Evolutionary conservation across 1,139 yeast genomes (phyloP).

Genomic region (Zygosaccharomyces pseudobailii): DNA sequence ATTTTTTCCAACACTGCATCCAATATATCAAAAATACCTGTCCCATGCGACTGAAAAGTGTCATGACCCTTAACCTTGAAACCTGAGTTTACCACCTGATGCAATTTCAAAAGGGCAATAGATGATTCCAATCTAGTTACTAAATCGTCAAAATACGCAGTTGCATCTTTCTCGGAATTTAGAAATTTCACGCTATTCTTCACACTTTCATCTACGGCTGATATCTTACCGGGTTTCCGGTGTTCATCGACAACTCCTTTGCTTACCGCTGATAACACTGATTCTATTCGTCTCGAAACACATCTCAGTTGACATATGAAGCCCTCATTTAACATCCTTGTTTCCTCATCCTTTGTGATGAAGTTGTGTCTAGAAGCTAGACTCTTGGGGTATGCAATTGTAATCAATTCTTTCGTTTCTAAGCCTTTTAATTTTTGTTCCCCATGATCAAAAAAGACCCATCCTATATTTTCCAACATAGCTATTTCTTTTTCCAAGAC

Average conservation of each 20-base stretch:
- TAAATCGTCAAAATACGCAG: conserved; percentile 30
- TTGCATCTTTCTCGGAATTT: conserved; percentile 24
- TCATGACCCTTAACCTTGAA: conserved; percentile 15
- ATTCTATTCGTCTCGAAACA: conserved; percentile 25
- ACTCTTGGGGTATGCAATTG: conserved; percentile 68
- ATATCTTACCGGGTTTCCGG: conserved; percentile 8
- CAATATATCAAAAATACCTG: conserved; percentile 18
- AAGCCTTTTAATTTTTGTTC: conserved; percentile 89
- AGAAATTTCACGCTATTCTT: conserved; percentile 18
- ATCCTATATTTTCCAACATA: conserved; percentile 65
- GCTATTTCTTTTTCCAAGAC: conserved; percentile 64
- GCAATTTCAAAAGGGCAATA: conserved; percentile 26
- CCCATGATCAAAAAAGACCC: conserved; percentile 67
- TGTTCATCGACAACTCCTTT: conserved; percentile 23
- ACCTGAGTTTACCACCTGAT: conserved; percentile 25
- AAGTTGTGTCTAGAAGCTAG: conserved; percentile 51
- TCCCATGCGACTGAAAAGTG: conserved; percentile 5
- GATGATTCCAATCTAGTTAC: conserved; percentile 32
- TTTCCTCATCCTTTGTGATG: conserved; percentile 23
- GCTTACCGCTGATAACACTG: conserved; percentile 23
- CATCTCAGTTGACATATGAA: conserved; percentile 24
- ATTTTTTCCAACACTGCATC: conserved; percentile 9
- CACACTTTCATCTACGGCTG: conserved; percentile 17
- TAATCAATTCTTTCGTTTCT: conserved; percentile 86
- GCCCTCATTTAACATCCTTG: conserved; percentile 25